Evolutionary conservation across 2,329 filamentous ascomycete species (phyloP), one percentile per base, ranked within the genome.

Genomic region (Alternaria burnsii): DNA sequence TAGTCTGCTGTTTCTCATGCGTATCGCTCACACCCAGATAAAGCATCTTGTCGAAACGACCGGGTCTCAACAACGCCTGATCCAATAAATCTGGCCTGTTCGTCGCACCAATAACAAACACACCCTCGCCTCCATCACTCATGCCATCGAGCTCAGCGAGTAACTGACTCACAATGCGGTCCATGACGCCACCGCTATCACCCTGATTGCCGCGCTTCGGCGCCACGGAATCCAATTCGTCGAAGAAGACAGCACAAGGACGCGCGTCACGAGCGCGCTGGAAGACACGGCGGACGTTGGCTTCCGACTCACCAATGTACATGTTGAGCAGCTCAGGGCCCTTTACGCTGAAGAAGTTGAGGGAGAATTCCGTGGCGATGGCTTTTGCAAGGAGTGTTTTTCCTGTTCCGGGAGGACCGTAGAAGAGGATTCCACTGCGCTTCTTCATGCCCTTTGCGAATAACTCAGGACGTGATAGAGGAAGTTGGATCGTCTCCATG

Each of bases 361-460:
- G 87, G 64, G 91, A 94, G 81, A 96, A 97, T 76, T 97, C 93
- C 0, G 93, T 97, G 0, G 93, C 93, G 69, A 97, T 97, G 30
- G 93, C 93, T 81, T 97, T 97, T 52, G 93, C 93, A 50, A 97
- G 85, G n/a, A 97, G 81, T 1, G 93, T 97, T 81, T 97, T 97
- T 71, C 93, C 93, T 1, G 93, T 97, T 63, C 93, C 93, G 0
- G 93, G 93, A 1, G 93, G 93, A 0, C 93, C 93, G 73, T 97
- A 97, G 80, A 97, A 97, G 24, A 97, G 80, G 67, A 97, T 97
- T 69, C 93, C 93, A 22, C 92, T 97, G 42, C 94, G 89, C 82
- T 98, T 98, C 86, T 97, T 97, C 91, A 98, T 95, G 51, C 94
- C 95, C 82, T 94, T 96, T 32, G 94, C 94, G 72, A 98, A 98